These are phyloP conservation scores for Aspergillus haitiensis DNA, from an alignment of 495 filamentous ascomycete species.

Conservation along the genomic window DNA sequence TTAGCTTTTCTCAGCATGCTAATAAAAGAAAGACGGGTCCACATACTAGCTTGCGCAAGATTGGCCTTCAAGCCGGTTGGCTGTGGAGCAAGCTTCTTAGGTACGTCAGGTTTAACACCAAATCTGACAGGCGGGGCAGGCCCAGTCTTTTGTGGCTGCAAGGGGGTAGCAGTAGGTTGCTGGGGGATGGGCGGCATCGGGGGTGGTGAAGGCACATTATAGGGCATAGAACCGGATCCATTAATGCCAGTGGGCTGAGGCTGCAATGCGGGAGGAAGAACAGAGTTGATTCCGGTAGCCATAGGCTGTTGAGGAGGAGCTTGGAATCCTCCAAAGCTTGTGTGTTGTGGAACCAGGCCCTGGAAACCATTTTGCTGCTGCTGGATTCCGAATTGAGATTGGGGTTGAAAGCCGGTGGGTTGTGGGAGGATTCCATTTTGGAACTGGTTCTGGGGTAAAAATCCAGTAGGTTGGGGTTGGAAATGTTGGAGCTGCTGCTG, in stretches of 20 bases:
- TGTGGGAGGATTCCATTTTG: conserved; percentile 51
- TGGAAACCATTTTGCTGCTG: conserved; percentile 57
- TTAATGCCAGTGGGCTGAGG: conserved; percentile 59
- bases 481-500: conserved; percentile 29
- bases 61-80: conserved; percentile 89
- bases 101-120: conserved; percentile 64
- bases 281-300: conserved; percentile 49
- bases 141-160: conserved; percentile 87
- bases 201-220: conserved; percentile 36
- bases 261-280: conserved; percentile 45
- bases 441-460: conserved; percentile 54
- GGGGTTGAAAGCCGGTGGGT: conserved; percentile 53
- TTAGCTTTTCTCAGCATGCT: conserved; percentile 20
- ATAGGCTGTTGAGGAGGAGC: conserved; percentile 51
- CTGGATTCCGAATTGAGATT: conserved; percentile 54
- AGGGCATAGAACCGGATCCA: conserved; percentile 51
- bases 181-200: conserved; percentile 48
- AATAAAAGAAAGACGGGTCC: conserved; percentile 11
- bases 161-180: conserved; percentile 54
- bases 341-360: conserved; percentile 62
- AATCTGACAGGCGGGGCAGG: conserved; percentile 90
- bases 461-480: conserved; percentile 57
- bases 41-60: conserved; percentile 92
- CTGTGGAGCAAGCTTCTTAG: conserved; percentile 81
- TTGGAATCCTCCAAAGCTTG: conserved; percentile 56